These are phyloP conservation scores for Lizonia empirigonia DNA, from an alignment of 2,329 filamentous ascomycete genomes.

Conservation along the genomic window DNA sequence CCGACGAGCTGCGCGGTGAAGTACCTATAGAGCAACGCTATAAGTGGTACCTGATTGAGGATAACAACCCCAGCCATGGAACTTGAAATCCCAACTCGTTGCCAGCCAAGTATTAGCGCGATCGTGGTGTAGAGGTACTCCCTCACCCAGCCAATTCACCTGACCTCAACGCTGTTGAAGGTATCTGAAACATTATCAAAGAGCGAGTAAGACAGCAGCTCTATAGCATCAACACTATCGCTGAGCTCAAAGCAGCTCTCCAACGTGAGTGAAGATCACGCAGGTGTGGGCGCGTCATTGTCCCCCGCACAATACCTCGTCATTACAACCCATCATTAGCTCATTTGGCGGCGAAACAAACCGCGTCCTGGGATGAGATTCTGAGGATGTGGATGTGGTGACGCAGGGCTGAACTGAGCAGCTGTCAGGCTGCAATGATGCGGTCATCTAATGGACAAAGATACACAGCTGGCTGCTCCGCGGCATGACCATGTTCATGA, in stretches of 20 bases:
- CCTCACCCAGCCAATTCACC: conserved; percentile 3
- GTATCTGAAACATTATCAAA: conserved; percentile 6
- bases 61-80: conserved; percentile 13
- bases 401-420: conserved; percentile 5
- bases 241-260: background rate
- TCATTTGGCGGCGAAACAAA: conserved; percentile 9
- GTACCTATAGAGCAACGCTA: background rate
- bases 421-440: conserved; percentile 13
- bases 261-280: conserved; percentile 3
- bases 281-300: conserved; percentile 4
- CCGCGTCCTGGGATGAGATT: background rate
- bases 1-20: background rate
- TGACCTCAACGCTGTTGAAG: conserved; percentile 15
- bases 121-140: background rate
- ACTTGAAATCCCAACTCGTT: background rate
- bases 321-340: conserved; percentile 6
- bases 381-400: background rate
- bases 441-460: conserved; percentile 11
- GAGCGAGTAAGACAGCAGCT: background rate
- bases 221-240: background rate
- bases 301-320: background rate
- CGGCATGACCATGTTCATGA: background rate
- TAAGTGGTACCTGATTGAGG: conserved; percentile 5
- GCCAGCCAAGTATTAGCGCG: background rate
- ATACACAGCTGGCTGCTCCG: background rate